phyloP scores from a whole-genome alignment of 352 stramenopile genomes.

The Phytophthora colocasiae region DNA sequence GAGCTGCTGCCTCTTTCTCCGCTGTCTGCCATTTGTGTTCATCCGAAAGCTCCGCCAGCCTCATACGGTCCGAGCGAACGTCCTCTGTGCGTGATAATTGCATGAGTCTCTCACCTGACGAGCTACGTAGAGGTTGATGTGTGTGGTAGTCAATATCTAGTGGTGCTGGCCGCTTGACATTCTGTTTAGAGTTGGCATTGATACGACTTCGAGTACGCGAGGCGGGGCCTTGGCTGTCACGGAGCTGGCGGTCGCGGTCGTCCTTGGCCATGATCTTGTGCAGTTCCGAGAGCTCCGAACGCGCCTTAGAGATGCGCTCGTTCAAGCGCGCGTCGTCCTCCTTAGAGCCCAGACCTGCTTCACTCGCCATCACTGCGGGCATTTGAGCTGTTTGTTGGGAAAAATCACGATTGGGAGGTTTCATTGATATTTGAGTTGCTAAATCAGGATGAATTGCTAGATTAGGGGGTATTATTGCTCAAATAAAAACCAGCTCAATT shows the following conservation, averaged over 20 bases:
- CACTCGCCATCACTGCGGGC: slow-evolving; percentile 29
- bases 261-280: slow-evolving; percentile 55
- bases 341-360: slow-evolving; percentile 33
- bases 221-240: slow-evolving; percentile 35
- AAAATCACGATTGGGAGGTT: too few species aligned
- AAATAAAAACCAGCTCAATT: too few species aligned
- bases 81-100: slow-evolving; percentile 62
- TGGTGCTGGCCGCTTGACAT: slow-evolving; percentile 11
- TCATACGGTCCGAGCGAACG: slow-evolving; percentile 73
- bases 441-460: too few species aligned
- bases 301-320: slow-evolving; percentile 63
- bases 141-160: slow-evolving; percentile 41
- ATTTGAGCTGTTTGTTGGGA: neutral
- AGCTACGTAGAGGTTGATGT: slow-evolving; percentile 39
- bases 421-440: too few species aligned
- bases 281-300: slow-evolving; percentile 57
- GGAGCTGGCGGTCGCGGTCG: slow-evolving; percentile 28
- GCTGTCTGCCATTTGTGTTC: slow-evolving; percentile 56
- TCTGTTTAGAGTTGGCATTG: slow-evolving; percentile 8
- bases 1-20: slow-evolving; percentile 18
- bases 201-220: slow-evolving; percentile 37
- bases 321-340: slow-evolving; percentile 61
- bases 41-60: slow-evolving; percentile 77
- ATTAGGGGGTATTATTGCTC: too few species aligned
- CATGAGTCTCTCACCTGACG: slow-evolving; percentile 53